phyloP scores from a whole-genome alignment of 176 grass and related monocot species.

The Pharus latifolius region DNA sequence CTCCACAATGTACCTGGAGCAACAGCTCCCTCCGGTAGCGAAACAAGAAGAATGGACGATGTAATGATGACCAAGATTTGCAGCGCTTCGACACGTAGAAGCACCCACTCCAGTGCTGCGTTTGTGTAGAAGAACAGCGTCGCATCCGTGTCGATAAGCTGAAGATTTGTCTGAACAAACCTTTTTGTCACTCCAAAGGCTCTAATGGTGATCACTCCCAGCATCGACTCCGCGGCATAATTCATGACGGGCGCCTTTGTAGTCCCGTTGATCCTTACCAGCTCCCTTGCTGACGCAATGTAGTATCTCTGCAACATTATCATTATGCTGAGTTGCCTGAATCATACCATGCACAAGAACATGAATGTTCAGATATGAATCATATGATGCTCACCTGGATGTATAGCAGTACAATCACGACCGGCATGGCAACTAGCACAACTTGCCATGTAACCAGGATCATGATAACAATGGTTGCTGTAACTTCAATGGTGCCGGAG shows the following conservation, averaged over 20 bases:
- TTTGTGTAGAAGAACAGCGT: slow-evolving; percentile 75
- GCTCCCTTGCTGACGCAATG: slow-evolving; percentile 72
- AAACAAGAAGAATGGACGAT: slow-evolving; percentile 52
- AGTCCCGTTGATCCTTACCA: slow-evolving; percentile 83
- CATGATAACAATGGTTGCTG: slow-evolving; percentile 49
- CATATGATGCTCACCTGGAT: slow-evolving; percentile 42
- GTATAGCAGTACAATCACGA: slow-evolving; percentile 40
- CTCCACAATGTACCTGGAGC: slow-evolving; percentile 37
- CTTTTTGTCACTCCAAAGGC: slow-evolving; percentile 53
- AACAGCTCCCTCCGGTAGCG: slow-evolving; percentile 36
- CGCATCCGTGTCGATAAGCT: slow-evolving; percentile 59
- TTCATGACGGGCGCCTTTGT: slow-evolving; percentile 90
- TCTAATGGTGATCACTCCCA: slow-evolving; percentile 75
- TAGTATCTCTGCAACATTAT: slow-evolving; percentile 62
- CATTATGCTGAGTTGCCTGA: not conserved
- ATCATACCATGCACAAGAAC: not conserved
- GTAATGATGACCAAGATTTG: slow-evolving; percentile 62
- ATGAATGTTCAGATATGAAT: not conserved
- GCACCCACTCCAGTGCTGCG: slow-evolving; percentile 79
- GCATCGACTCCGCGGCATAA: slow-evolving; percentile 63
- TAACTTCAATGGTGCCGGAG: slow-evolving; percentile 56
- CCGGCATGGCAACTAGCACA: slow-evolving; percentile 57
- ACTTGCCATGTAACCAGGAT: slow-evolving; percentile 69
- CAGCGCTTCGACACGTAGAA: slow-evolving; percentile 64
- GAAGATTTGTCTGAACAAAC: slow-evolving; percentile 65